Base-by-base conservation (phyloP, 352 stramenopile genomes). In the Pythium rishiriense region DNA sequence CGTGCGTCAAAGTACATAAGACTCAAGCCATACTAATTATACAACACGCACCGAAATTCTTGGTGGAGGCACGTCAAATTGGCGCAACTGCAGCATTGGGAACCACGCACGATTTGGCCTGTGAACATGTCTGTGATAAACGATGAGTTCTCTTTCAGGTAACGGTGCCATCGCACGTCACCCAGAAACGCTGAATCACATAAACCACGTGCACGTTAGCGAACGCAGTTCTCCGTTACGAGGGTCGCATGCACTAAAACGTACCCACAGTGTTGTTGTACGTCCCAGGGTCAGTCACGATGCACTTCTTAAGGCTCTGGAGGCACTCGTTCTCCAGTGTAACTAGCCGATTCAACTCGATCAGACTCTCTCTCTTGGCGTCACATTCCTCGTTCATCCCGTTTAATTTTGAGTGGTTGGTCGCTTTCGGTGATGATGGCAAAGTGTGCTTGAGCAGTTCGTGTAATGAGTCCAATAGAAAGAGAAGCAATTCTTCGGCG, bases 401-500 rank as follows among this genome's bases (percentile, higher is more conserved):
- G 17, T 26, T 33, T 1, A 10, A 3, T 9, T 59, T 22, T 4
- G 29, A 39, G 2, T 14, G 1, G 17, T 31, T 41, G 22, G 49
- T 53, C 33, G 37, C n/a, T 55, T 21, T 19, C 42, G 25, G 43
- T 2, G 60, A n/a, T 57, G 24, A 39, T 31, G 6, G 19, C 25
- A 50, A n/a, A 58, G 74, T 21, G 17, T 37, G 41, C 19, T 45
- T 47, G 24, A 88, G 35, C n/a, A 88, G 42, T 8, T 88, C 81
- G 51, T 91, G 79, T 9, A 92, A 61, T 14, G 87, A 58, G 60
- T 94, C 82, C 41, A 94, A 62, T 19, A 94, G 48, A 33, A 90
- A 87, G 0, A 79, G 80, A 37, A 94, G 68, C 57, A 91, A 84
- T 48, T 94, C 79, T 81, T 94, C 83, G 2, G 85, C 85, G 54